These are phyloP conservation scores for Penicillium alfredii DNA, from an alignment of 495 filamentous ascomycete species.

Conservation along the genomic window DNA sequence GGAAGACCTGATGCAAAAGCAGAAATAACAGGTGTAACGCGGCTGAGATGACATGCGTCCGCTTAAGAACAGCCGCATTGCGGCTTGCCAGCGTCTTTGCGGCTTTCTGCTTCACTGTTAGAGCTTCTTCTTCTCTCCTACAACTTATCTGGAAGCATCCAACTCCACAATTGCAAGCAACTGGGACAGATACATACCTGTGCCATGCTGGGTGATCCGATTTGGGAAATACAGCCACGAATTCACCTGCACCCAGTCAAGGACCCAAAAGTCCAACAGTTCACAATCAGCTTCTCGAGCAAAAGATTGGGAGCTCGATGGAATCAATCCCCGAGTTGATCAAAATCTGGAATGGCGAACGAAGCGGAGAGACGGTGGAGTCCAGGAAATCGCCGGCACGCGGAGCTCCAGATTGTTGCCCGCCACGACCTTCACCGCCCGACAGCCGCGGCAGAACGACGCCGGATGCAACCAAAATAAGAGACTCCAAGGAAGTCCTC, in stretches of 20 bases:
- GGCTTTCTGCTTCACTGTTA: slow-evolving; percentile 63
- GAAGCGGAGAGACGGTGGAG: background rate
- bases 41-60: slow-evolving; percentile 70
- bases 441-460: slow-evolving; percentile 24
- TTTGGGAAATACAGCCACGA: slow-evolving; percentile 4
- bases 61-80: slow-evolving; percentile 68
- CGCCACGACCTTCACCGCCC: slow-evolving; percentile 23
- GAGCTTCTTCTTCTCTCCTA: background rate
- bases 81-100: slow-evolving; percentile 81
- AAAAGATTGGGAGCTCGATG: no score
- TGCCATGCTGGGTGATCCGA: slow-evolving; percentile 33
- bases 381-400: slow-evolving; percentile 4
- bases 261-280: no score
- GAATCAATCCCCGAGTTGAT: no score
- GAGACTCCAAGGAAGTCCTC: slow-evolving; percentile 3
- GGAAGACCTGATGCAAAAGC: slow-evolving; percentile 58
- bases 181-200: slow-evolving; percentile 22
- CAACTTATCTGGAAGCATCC: background rate
- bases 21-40: slow-evolving; percentile 68
- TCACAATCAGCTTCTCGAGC: no score
- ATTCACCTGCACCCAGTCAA: background rate
- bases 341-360: background rate
- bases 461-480: slow-evolving; percentile 25
- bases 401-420: slow-evolving; percentile 21
- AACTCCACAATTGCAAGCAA: background rate